Evolutionary conservation across 768 basidiomycete species (phyloP).

Genomic region (Hydnum rufescens): DNA sequence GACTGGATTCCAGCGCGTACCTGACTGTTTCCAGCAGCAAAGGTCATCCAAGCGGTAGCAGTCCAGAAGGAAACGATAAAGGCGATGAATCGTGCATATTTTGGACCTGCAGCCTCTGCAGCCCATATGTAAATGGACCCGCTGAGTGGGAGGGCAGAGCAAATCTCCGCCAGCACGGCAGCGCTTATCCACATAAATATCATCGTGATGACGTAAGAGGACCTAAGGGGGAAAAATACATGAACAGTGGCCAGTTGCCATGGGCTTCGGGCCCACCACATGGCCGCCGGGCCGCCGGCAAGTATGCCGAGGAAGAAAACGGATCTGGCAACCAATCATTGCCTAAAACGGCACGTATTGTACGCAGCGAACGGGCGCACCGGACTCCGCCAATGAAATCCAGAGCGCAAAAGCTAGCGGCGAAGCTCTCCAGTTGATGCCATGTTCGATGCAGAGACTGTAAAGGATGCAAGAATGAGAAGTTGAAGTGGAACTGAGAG

Average conservation of each 20-base stretch:
- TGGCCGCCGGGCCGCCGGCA: conserved; percentile 72
- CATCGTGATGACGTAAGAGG: conserved; percentile 63
- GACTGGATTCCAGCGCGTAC: conserved; percentile 21
- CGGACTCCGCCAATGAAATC: conserved; percentile 81
- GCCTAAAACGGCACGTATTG: conserved; percentile 1
- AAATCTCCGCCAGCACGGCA: conserved; percentile 71
- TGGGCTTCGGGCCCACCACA: conserved; percentile 32
- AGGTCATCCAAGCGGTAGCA: conserved; percentile 92
- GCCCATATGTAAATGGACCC: conserved; percentile 94
- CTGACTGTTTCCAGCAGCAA: conserved; percentile 73
- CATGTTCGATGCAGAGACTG: conserved; percentile 78
- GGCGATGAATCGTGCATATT: conserved; percentile 69
- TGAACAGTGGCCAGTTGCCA: neutral
- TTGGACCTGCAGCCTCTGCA: conserved; percentile 77
- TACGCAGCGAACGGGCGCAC: conserved; percentile 21
- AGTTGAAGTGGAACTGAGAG: no score
- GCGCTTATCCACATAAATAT: conserved; percentile 81
- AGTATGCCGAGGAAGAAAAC: conserved; percentile 62
- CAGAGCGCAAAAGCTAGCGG: conserved; percentile 71
- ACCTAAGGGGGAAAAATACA: conserved; percentile 28
- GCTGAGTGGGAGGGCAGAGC: conserved; percentile 68
- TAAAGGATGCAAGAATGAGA: no score
- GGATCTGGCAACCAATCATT: conserved; percentile 26
- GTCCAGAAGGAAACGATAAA: conserved; percentile 90
- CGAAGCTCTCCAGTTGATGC: conserved; percentile 68